Percentiles rank a stretch among this genome's conserved stretches.
Conservation (phyloP, 768 basidiomycete species). For the Mycena indigotica region DNA sequence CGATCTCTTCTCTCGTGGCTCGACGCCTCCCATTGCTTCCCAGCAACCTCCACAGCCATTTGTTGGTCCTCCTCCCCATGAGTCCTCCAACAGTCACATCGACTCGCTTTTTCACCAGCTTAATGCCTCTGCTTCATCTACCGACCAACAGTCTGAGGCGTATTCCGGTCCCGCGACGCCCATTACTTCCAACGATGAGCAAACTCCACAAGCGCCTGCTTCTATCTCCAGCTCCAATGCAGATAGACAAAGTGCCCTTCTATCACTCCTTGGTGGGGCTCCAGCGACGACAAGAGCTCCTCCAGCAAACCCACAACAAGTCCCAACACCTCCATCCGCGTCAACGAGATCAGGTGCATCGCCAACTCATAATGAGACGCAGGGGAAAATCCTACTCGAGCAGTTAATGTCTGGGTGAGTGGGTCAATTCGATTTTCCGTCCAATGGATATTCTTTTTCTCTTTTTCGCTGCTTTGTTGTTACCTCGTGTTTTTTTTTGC, state of each 20-base stretch:
- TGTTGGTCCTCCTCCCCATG: constrained; percentile 39
- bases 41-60: constrained; percentile 37
- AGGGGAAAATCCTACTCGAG: constrained; percentile 76
- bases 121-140: constrained; percentile 28
- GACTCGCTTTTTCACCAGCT: constrained; percentile 70
- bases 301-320: constrained; percentile 51
- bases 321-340: constrained; percentile 71
- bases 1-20: constrained; percentile 57
- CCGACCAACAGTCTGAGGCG: constrained; percentile 41
- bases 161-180: constrained; percentile 40
- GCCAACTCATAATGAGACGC: constrained; percentile 61
- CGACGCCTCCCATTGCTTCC: constrained; percentile 49
- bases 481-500: constrained; percentile 27
- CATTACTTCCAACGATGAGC: constrained; percentile 49
- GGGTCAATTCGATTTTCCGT: too few relatives aligned
- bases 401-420: constrained; percentile 82
- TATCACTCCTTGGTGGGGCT: constrained; percentile 65
- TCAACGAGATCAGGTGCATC: constrained; percentile 58
- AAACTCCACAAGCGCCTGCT: constrained; percentile 41
- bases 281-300: constrained; percentile 33
- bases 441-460: constrained; percentile 13
- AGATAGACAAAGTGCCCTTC: constrained; percentile 75
- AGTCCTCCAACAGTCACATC: constrained; percentile 51
- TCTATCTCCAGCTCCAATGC: constrained; percentile 46
- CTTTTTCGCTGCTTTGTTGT: constrained; percentile 9